These are phyloP conservation scores for Naegleria lovaniensis DNA, from an alignment of 208 protist genomes.

Conservation along the genomic window DNA sequence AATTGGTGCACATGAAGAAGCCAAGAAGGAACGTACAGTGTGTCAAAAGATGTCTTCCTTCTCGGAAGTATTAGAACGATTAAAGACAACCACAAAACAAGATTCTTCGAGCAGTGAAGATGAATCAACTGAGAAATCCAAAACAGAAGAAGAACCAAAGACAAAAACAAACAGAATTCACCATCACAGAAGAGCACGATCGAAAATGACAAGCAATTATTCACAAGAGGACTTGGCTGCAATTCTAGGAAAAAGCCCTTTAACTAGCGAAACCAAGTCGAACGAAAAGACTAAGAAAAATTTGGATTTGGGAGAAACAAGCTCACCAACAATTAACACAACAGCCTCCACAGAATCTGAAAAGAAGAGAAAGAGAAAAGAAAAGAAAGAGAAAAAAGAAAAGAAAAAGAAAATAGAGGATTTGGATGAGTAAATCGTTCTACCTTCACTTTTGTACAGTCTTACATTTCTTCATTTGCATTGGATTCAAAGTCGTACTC, in stretches of 20 bases:
- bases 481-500: background rate
- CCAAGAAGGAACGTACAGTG: background rate
- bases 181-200: background rate
- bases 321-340: background rate
- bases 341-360: background rate
- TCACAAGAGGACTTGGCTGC: background rate
- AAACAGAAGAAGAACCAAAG: background rate
- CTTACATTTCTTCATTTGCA: background rate
- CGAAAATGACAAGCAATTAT: background rate
- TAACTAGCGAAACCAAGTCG: background rate
- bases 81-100: background rate
- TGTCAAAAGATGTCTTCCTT: background rate
- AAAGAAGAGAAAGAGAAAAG: background rate
- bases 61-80: background rate
- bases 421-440: background rate
- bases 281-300: background rate
- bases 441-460: no score
- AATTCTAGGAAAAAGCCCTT: background rate
- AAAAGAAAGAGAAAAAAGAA: background rate
- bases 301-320: background rate
- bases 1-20: constrained; percentile 33
- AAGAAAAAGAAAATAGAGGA: background rate
- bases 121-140: background rate
- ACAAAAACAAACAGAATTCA: background rate
- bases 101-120: background rate